These are phyloP conservation scores for Salix caprea DNA, from an alignment of 345 rosid genomes.

Conservation along the genomic window DNA sequence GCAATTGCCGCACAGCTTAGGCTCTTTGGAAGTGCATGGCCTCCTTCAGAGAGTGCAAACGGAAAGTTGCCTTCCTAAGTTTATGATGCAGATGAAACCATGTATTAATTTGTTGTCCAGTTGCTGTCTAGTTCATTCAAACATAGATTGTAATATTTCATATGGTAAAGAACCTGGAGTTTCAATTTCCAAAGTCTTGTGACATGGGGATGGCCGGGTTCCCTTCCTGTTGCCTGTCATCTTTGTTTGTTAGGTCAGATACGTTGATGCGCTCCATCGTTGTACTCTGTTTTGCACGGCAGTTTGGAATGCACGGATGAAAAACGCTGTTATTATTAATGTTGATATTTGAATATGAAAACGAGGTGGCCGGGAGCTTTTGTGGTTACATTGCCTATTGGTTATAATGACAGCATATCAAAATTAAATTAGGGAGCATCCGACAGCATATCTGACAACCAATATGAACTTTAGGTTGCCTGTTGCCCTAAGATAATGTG, in stretches of 20 bases:
- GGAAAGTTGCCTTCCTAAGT: conserved; percentile 20
- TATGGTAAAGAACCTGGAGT: neutral
- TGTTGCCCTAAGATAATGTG: too few species aligned
- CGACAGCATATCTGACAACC: neutral
- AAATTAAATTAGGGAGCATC: neutral
- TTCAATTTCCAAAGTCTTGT: conserved; percentile 4
- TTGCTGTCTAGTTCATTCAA: conserved; percentile 28
- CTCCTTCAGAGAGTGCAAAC: conserved; percentile 14
- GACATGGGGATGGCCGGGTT: neutral
- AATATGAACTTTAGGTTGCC: too few species aligned
- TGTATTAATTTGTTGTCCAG: conserved; percentile 33
- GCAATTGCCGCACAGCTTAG: conserved; percentile 7
- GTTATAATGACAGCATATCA: too few species aligned
- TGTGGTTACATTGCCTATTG: neutral
- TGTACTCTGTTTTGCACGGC: neutral
- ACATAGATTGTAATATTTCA: conserved; percentile 8
- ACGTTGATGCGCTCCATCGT: too few species aligned
- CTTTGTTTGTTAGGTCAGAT: neutral
- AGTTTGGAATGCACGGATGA: neutral
- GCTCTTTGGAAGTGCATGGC: neutral
- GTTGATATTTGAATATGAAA: neutral
- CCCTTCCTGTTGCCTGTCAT: neutral
- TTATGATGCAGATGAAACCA: conserved; percentile 21
- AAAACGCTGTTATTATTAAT: too few species aligned
- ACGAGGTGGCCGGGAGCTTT: neutral